phyloP scores from a whole-genome alignment of 2,329 filamentous ascomycete genomes.

The Penicillium occitanis region DNA sequence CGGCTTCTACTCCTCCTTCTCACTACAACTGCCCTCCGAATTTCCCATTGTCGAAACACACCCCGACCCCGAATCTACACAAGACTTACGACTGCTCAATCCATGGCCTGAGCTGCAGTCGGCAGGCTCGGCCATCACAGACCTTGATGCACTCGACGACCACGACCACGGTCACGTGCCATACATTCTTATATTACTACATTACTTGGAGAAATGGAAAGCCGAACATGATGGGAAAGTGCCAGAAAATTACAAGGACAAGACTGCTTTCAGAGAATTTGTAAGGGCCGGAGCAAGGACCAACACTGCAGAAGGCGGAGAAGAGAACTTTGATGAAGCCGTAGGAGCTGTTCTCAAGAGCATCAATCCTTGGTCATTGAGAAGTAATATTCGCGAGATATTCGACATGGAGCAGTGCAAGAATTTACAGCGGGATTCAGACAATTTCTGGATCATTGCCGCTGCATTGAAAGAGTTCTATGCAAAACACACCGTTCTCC shows the following conservation, averaged over 20 bases:
- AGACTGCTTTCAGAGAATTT: conserved; percentile 73
- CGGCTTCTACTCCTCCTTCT: conserved; percentile 89
- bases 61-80: conserved; percentile 79
- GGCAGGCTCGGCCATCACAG: conserved; percentile 63
- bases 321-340: conserved; percentile 97
- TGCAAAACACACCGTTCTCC: conserved; percentile 68
- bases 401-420: conserved; percentile 68
- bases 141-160: conserved; percentile 68
- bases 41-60: conserved; percentile 96
- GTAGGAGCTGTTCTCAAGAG: conserved; percentile 82
- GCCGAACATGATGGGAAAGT: conserved; percentile 62
- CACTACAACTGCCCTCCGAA: conserved; percentile 70
- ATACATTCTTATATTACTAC: conserved; percentile 76
- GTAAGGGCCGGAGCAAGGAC: conserved; percentile 68
- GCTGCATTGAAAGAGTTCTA: conserved; percentile 77
- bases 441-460: conserved; percentile 87
- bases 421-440: conserved; percentile 47
- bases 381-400: conserved; percentile 70
- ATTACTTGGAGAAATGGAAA: conserved; percentile 83
- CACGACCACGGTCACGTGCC: conserved; percentile 91
- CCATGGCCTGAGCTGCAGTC: conserved; percentile 80
- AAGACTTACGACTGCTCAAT: conserved; percentile 77
- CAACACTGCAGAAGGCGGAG: conserved; percentile 76
- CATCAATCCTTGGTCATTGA: conserved; percentile 67
- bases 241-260: conserved; percentile 78